A percentile compares a stretch with the other conserved stretches of the same genome.
phyloP scores from a whole-genome alignment of 2,329 filamentous ascomycete genomes.

The Ascochyta lentis region DNA sequence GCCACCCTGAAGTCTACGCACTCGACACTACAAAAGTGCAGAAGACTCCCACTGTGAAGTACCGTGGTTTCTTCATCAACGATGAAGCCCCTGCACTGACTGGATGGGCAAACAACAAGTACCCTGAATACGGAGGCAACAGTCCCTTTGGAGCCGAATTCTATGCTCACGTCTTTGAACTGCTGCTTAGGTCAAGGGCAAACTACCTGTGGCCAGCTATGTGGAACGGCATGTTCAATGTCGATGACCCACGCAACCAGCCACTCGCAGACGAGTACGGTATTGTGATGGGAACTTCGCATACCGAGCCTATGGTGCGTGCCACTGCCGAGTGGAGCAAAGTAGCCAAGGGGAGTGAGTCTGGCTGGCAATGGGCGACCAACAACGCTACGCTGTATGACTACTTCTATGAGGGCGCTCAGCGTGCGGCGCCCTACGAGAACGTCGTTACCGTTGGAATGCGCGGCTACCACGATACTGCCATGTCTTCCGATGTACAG shows the following conservation, averaged over 20 bases:
- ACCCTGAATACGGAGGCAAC: conserved; percentile 54
- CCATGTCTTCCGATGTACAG: conserved; percentile 64
- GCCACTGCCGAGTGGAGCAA: conserved; percentile 60
- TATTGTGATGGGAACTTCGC: conserved; percentile 74
- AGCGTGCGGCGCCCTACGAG: conserved; percentile 70
- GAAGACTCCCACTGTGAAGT: conserved; percentile 68
- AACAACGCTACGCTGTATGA: conserved; percentile 73
- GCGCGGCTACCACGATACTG: conserved; percentile 73
- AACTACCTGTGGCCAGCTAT: conserved; percentile 79
- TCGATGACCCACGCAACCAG: conserved; percentile 73
- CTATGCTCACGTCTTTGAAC: conserved; percentile 73
- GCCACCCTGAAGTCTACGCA: conserved; percentile 62
- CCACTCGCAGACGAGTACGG: conserved; percentile 75
- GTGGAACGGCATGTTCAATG: conserved; percentile 75
- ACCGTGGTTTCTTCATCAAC: conserved; percentile 74
- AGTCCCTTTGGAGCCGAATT: conserved; percentile 63
- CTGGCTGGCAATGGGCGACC: conserved; percentile 70
- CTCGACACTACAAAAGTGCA: conserved; percentile 63
- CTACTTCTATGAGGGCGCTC: conserved; percentile 72
- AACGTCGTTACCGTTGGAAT: conserved; percentile 71
- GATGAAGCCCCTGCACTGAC: conserved; percentile 73
- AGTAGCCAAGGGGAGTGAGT: conserved; percentile 57
- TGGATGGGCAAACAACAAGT: conserved; percentile 68
- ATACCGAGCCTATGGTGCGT: conserved; percentile 74
- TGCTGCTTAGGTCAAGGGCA: conserved; percentile 71